A percentile compares a stretch with the other conserved stretches of the same genome.
These are phyloP conservation scores for Coemansia sp. DNA, from an alignment of 192 early-diverging fungal genomes.

Conservation along the genomic window DNA sequence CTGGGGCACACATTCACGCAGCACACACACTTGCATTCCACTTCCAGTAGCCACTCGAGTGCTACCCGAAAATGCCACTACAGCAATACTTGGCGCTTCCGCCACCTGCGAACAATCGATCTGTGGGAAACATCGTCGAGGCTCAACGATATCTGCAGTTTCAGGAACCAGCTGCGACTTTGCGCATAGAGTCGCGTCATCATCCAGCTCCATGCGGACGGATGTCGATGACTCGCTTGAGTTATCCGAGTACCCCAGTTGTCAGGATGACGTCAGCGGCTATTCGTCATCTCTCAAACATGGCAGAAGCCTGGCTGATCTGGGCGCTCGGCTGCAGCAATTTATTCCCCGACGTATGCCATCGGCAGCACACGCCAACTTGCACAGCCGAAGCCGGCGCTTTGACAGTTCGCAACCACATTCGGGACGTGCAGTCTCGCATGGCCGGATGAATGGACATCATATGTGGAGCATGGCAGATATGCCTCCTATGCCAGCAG, in stretches of 20 bases:
- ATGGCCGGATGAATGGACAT: constrained; percentile 16
- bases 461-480: constrained; percentile 21
- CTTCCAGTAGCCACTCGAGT: constrained; percentile 35
- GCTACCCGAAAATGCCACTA: constrained; percentile 10
- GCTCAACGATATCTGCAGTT: not conserved
- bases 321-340: constrained; percentile 35
- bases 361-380: not conserved
- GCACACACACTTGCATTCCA: constrained; percentile 19
- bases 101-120: not conserved
- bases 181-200: constrained; percentile 1
- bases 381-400: constrained; percentile 1
- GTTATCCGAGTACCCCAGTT: not conserved
- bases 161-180: not conserved
- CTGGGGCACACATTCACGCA: constrained; percentile 32
- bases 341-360: constrained; percentile 41
- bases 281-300: constrained; percentile 8
- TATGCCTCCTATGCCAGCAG: constrained; percentile 26
- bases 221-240: constrained; percentile 9
- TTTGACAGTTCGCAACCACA: constrained; percentile 1
- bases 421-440: constrained; percentile 12
- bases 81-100: not conserved
- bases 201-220: constrained; percentile 16
- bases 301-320: constrained; percentile 33
- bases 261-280: not conserved
- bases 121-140: not conserved